Percentiles rank a stretch among this genome's conserved stretches.
Evolutionary conservation across 2,329 filamentous ascomycete species (phyloP).

Genomic region (Zymoseptoria brevis): DNA sequence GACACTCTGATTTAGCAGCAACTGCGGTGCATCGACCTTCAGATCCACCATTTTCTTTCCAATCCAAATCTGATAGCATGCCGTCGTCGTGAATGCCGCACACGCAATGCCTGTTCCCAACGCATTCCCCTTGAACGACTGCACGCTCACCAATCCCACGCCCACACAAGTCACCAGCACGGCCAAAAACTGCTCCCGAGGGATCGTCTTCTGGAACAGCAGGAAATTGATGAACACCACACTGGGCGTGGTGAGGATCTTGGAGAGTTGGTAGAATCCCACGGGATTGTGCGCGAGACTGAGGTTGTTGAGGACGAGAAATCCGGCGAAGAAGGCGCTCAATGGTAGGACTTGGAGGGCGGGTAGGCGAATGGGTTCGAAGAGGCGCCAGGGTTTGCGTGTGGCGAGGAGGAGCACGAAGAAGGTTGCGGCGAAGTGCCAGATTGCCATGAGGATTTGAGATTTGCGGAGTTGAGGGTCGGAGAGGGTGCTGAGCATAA

Average conservation of each 20-base stretch:
- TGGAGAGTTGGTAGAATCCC: conserved; percentile 6
- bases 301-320: conserved; percentile 6
- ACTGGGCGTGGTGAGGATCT: conserved; percentile 5
- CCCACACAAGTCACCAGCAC: conserved; percentile 4
- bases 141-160: conserved; percentile 3
- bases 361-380: conserved; percentile 3
- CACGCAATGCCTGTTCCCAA: conserved; percentile 4
- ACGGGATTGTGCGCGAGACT: conserved; percentile 5
- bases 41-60: conserved; percentile 8
- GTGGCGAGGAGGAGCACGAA: conserved; percentile 1
- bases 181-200: neutral
- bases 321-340: conserved; percentile 6
- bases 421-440: conserved; percentile 7
- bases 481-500: neutral
- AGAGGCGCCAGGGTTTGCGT: conserved; percentile 2
- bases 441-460: conserved; percentile 5
- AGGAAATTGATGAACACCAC: conserved; percentile 4
- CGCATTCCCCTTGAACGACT: conserved; percentile 1
- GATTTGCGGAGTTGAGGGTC: conserved; percentile 7
- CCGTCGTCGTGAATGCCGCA: conserved; percentile 6
- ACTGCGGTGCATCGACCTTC: conserved; percentile 5
- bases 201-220: conserved; percentile 3
- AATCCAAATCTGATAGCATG: conserved; percentile 10
- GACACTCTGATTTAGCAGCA: conserved; percentile 4
- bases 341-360: conserved; percentile 3